phyloP scores from a whole-genome alignment of 164 flowering plant species.

The Tinospora cordifolia region DNA sequence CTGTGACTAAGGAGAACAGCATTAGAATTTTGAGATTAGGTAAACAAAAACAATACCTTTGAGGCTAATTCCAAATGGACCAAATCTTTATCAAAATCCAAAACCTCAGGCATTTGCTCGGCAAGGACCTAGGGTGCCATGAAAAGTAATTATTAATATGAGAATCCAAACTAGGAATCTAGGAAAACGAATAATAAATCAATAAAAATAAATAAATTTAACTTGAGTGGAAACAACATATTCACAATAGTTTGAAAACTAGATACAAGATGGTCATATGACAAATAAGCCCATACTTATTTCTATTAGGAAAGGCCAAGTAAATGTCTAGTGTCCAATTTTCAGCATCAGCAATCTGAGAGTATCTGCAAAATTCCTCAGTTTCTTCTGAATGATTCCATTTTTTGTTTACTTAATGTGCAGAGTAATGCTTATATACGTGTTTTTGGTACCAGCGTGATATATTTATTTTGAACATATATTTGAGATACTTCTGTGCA shows the following conservation, averaged over 20 bases:
- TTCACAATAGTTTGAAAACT: neutral
- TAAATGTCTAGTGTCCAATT: too few relatives aligned
- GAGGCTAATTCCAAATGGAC: constrained; percentile 87
- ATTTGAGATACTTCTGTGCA: too few relatives aligned
- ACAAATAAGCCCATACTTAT: neutral
- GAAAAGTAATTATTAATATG: neutral
- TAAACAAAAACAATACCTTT: constrained; percentile 45
- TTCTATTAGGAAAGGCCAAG: neutral
- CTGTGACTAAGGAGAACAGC: neutral
- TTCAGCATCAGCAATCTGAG: too few relatives aligned
- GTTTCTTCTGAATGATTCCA: too few relatives aligned
- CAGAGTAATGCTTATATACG: too few relatives aligned
- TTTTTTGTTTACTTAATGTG: too few relatives aligned
- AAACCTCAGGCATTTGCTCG: constrained; percentile 90
- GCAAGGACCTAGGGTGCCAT: constrained; percentile 49
- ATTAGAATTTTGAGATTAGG: neutral
- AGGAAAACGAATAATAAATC: neutral
- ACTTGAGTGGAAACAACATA: neutral
- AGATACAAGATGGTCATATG: too few relatives aligned
- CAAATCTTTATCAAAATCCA: constrained; percentile 90
- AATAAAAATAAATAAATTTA: too few relatives aligned
- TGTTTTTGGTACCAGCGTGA: too few relatives aligned
- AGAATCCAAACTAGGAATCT: constrained; percentile 1
- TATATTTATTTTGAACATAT: too few relatives aligned
- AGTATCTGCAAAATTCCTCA: too few relatives aligned